phyloP scores from a whole-genome alignment of 192 early-diverging fungal genomes.

The Rhizophlyctis rosea region DNA sequence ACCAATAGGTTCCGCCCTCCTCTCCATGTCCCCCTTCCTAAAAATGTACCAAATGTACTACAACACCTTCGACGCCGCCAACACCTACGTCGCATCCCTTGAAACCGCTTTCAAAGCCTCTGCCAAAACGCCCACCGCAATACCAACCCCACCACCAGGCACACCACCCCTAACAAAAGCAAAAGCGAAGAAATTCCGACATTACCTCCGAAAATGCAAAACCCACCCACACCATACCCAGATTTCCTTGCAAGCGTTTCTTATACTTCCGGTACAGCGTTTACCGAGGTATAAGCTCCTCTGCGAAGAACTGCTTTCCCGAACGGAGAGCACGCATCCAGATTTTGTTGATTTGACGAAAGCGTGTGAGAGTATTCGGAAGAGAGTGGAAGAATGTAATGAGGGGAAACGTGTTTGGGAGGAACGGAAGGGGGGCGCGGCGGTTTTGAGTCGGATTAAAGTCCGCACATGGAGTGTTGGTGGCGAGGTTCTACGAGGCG shows the following conservation, averaged over 20 bases:
- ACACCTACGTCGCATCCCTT: constrained; percentile 53
- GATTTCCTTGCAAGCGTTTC: constrained; percentile 75
- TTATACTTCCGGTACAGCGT: constrained; percentile 91
- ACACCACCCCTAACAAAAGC: constrained; percentile 9
- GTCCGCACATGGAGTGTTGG: constrained; percentile 20
- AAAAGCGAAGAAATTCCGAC: constrained; percentile 17
- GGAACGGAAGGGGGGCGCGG: constrained; percentile 23
- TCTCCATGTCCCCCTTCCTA: constrained; percentile 69
- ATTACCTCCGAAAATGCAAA: constrained; percentile 42
- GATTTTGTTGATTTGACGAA: constrained; percentile 69
- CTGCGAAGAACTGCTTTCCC: constrained; percentile 76
- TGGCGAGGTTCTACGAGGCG: constrained; percentile 7
- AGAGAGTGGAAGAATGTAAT: constrained; percentile 76
- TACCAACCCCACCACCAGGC: not conserved
- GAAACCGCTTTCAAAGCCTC: constrained; percentile 12
- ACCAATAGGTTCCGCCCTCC: constrained; percentile 74
- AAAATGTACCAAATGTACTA: constrained; percentile 81
- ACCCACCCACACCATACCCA: constrained; percentile 66
- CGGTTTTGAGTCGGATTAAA: constrained; percentile 21
- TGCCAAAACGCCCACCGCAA: not conserved
- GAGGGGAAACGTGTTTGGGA: constrained; percentile 78
- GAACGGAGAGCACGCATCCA: constrained; percentile 72
- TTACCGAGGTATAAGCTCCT: constrained; percentile 92
- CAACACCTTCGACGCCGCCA: constrained; percentile 80
- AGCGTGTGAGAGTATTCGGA: constrained; percentile 67